Evolutionary conservation across 352 stramenopile genomes (phyloP).

Genomic region (Phytophthora cryptogea): DNA sequence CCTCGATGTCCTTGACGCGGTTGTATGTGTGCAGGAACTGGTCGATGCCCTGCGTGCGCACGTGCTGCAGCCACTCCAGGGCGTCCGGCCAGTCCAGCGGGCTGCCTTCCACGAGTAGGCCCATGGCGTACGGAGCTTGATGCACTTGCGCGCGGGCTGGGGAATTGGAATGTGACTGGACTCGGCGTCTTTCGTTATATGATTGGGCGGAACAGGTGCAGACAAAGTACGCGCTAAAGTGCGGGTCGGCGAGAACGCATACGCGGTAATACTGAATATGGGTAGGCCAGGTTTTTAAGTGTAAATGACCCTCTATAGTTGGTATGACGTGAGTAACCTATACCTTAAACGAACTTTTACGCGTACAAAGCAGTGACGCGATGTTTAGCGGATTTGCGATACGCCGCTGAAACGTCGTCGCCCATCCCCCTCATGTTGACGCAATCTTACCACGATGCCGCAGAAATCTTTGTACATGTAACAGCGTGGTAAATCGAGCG

Average conservation of each 20-base stretch:
- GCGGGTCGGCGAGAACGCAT: background rate
- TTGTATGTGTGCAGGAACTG: constrained; percentile 98
- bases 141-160: constrained; percentile 16
- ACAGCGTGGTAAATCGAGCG: background rate
- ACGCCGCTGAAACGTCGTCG: constrained; percentile 1
- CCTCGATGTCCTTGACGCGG: constrained; percentile 94
- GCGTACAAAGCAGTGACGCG: background rate
- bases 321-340: background rate
- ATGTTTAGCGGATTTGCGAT: constrained; percentile 4
- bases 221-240: background rate
- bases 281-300: too few relatives aligned
- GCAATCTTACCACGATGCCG: constrained; percentile 3
- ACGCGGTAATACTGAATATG: background rate
- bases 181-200: background rate
- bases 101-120: constrained; percentile 91
- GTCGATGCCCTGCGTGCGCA: constrained; percentile 94
- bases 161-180: constrained; percentile 19
- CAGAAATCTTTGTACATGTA: constrained; percentile 5
- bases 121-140: constrained; percentile 44
- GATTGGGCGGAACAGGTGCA: background rate
- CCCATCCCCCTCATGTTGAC: constrained; percentile 9
- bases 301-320: background rate
- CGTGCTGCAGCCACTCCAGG: constrained; percentile 95
- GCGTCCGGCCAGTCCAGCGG: constrained; percentile 96
- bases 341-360: background rate